Conservation (phyloP, 2,329 filamentous ascomycete species). For the Alternaria triticina region DNA sequence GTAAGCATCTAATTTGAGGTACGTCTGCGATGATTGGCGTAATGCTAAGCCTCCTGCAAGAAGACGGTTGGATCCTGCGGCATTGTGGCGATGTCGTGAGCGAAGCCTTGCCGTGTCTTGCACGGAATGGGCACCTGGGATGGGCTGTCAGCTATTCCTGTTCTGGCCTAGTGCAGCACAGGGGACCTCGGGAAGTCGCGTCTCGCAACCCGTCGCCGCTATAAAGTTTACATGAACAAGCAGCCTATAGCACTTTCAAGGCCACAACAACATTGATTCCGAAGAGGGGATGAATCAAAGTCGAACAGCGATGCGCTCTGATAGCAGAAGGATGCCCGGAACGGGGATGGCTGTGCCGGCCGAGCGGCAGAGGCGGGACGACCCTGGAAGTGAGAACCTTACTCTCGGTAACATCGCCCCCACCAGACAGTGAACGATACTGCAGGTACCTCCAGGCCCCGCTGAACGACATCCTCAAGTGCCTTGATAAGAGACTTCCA, state of each 20-base stretch:
- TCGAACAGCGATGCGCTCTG: not conserved
- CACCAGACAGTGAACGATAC: not conserved
- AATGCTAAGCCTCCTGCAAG: not conserved
- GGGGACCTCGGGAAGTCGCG: too few species aligned
- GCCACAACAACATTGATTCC: not conserved
- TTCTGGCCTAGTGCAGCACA: too few species aligned
- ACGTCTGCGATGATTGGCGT: not conserved
- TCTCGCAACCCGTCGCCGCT: not conserved
- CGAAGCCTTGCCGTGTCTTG: not conserved
- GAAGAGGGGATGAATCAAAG: not conserved
- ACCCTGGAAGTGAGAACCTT: not conserved
- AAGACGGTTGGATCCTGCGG: not conserved
- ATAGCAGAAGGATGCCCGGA: not conserved
- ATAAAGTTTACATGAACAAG: not conserved
- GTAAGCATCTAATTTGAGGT: not conserved
- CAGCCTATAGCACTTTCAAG: not conserved
- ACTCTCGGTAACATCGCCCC: not conserved
- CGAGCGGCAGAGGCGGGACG: not conserved
- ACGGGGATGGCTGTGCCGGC: not conserved
- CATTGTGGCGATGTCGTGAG: not conserved
- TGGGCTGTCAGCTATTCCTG: not conserved
- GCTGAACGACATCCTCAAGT: not conserved
- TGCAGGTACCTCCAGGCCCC: not conserved
- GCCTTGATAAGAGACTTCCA: not conserved
- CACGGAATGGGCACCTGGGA: not conserved